Evolutionary conservation across 805 yeast species (phyloP), one percentile per base, ranked within the genome.

Genomic region (Middelhovenomyces tepae): DNA sequence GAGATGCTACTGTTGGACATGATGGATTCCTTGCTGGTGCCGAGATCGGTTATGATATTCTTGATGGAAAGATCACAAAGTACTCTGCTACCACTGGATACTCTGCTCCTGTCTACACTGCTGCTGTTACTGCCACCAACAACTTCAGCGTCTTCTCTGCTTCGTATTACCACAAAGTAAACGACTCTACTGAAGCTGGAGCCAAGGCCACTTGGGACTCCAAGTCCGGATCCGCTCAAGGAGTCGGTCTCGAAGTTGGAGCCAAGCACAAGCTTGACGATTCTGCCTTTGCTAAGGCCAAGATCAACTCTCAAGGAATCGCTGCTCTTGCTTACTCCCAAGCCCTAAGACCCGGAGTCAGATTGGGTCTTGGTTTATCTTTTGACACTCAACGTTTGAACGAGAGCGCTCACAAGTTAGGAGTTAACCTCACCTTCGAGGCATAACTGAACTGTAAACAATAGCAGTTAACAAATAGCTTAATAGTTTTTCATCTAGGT

Each of bases 371-470:
- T 47, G 98, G 98, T 73, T 82, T 93, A 53, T 85, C 94, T 45
- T 78, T 91, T 66, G 95, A 91, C 65, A 94, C 96, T 54, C 75
- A 87, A 65, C 82, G 89, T 65, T 74, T 89, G 59, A 78, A 83
- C 59, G 96, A 87, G 73, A 84, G 95, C 46, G 94, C 91, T 57
- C 98, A 91, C 78, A 87, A 91, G 77, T 73, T 91, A 56, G 98
- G 98, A 66, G 73, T 85, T 69, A 84, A 95, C 37, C 73, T 91
- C 63, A 74, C 94, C 46, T 89, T 89, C 72, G 67, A 94, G 52
- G 94, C 94, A 62, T 89, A 78, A 63, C 39, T 24, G 14, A 5
- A 16, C 7, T 8, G 31, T 8, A 15, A 11, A 35, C 11, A 11
- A 16, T 16, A 32, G 24, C 28, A 17, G n/a, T n/a, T n/a, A n/a